Base-by-base conservation (phyloP, 1,139 yeast species). In the Fermentozyma sake region DNA sequence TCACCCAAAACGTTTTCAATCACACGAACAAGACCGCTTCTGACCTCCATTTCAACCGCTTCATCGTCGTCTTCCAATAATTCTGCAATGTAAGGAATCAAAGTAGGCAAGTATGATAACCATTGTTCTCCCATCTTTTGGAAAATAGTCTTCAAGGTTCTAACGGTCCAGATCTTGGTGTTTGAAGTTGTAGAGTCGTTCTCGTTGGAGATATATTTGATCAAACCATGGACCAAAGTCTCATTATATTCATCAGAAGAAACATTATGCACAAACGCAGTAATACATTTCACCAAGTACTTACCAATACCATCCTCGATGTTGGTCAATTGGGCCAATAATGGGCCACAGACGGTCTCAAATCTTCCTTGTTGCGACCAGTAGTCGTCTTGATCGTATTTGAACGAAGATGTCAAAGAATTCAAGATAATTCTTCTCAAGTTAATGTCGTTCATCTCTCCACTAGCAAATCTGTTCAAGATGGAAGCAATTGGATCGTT, bases 61-160 rank as follows among this genome's bases (percentile, higher is more conserved):
- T 93, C 98, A 39, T 89, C 94, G 37, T 91, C 97, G 52, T 89
- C 97, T 52, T 91, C 98, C 38, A 91, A 68, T 36, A 93, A 64
- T 58, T 91, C 99, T 5, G 97, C 96, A 54, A 91, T 85, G 39
- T 86, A 73, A 22, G 99, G 99, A 37, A 93, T 95, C 46, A 91
- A 71, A 48, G 91, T 96, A 14, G 98, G 98, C 49, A 91, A 70
- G 65, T 84, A 72, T 20, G 81, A 64, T 39, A 91, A 72, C 98
- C 98, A 91, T 53, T 80, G 87, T 48, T 91, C 97, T 29, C 97
- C 97, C 51, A 87, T 79, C 64, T 84, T 84, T 42, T 84, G 84
- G 71, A 87, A 91, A 22, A 91, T 76, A 14, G 77, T 68, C 58
- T 85, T 85, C 56, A 89, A 72, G 2, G 85, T 68, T 51, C 81